phyloP scores from a whole-genome alignment of 371 early-diverging fungal species.

The Batkoa obscura region DNA sequence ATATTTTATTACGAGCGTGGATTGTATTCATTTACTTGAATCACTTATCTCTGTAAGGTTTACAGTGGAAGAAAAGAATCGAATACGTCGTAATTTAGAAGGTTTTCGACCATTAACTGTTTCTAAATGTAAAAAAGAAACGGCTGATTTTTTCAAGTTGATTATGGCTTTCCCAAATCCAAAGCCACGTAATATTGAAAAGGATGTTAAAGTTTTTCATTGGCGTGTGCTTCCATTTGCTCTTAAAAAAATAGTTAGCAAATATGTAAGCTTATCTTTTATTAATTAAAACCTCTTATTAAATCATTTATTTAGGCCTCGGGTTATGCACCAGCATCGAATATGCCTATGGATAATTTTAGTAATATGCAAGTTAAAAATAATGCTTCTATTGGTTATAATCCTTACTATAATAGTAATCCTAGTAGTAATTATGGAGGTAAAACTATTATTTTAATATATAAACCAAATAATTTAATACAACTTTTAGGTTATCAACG shows the following conservation, averaged over 20 bases:
- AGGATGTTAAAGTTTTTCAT: constrained; percentile 65
- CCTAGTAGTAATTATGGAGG: neutral
- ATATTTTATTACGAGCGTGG: constrained; percentile 60
- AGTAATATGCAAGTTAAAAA: neutral
- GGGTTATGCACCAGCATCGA: neutral
- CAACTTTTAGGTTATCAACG: neutral
- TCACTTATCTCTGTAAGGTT: constrained; percentile 50
- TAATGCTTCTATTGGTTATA: neutral
- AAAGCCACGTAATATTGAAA: constrained; percentile 69
- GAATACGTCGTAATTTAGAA: constrained; percentile 65
- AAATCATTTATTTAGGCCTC: neutral
- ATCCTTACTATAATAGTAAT: neutral
- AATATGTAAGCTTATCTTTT: constrained; percentile 15
- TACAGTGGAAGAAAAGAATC: constrained; percentile 67
- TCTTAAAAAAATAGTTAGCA: constrained; percentile 51
- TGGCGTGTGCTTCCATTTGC: constrained; percentile 46
- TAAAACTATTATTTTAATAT: neutral
- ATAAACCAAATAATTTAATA: neutral
- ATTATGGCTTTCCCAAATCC: constrained; percentile 71
- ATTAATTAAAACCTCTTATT: neutral
- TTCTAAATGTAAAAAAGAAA: constrained; percentile 49
- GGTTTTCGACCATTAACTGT: constrained; percentile 63
- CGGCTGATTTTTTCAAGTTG: constrained; percentile 52
- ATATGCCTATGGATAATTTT: neutral
- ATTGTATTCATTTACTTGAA: constrained; percentile 57